These are phyloP conservation scores for Trichophyton benhamiae DNA, from an alignment of 2,329 filamentous ascomycete genomes.

Conservation along the genomic window DNA sequence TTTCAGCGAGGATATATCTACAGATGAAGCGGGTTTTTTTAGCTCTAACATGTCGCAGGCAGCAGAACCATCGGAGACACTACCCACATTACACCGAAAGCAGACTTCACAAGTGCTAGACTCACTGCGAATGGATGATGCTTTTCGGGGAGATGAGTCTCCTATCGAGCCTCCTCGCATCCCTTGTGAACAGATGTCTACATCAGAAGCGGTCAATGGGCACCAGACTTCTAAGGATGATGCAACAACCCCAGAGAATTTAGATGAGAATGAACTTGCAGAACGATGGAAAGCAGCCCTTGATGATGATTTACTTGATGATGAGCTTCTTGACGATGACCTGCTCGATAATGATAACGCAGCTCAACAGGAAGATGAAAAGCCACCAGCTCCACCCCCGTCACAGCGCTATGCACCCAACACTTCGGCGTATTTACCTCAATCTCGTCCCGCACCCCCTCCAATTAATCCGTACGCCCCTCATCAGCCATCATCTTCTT, in stretches of 20 bases:
- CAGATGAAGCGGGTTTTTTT: slow-evolving; percentile 30
- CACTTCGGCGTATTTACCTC: not conserved
- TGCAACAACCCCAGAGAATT: not conserved
- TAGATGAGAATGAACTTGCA: slow-evolving; percentile 50
- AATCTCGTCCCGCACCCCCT: not conserved
- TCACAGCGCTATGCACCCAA: not conserved
- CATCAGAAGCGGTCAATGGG: not conserved
- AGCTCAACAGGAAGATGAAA: not conserved
- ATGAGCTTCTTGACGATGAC: slow-evolving; percentile 55
- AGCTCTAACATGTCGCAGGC: slow-evolving; percentile 15
- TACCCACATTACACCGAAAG: slow-evolving; percentile 47
- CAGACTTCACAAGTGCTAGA: slow-evolving; percentile 56
- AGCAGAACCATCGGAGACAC: slow-evolving; percentile 10
- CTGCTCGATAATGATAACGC: slow-evolving; percentile 31
- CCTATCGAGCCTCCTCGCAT: not conserved
- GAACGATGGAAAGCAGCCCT: slow-evolving; percentile 77
- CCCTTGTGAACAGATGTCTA: not conserved
- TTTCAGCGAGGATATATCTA: slow-evolving; percentile 29
- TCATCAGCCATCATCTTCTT: slow-evolving; percentile 38
- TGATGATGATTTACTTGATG: slow-evolving; percentile 57
- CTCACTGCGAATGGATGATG: slow-evolving; percentile 28
- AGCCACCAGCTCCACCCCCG: not conserved
- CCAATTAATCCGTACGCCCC: slow-evolving; percentile 39
- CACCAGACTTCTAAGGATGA: not conserved
- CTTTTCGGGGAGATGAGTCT: slow-evolving; percentile 16